phyloP scores from a whole-genome alignment of 2,329 filamentous ascomycete species.

The Exophiala aquamarina region DNA sequence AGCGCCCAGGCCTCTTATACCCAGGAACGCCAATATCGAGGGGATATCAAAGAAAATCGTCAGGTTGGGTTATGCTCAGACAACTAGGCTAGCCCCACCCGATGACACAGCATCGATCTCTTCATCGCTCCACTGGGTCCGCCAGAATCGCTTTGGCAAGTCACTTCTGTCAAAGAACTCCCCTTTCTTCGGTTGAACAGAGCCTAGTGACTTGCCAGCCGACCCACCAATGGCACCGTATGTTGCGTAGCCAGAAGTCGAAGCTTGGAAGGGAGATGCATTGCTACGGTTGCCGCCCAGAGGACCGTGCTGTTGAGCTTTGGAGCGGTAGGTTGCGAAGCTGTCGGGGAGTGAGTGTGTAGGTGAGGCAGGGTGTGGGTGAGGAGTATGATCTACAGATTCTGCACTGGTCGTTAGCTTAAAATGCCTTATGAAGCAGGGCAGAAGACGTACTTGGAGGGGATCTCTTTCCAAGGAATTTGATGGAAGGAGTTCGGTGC shows the following conservation, averaged over 20 bases:
- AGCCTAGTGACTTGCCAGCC: conserved; percentile 69
- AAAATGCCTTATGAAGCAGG: background rate
- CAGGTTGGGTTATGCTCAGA: conserved; percentile 34
- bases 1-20: too few relatives aligned
- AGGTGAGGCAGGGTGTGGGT: conserved; percentile 61
- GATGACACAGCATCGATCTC: conserved; percentile 98
- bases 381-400: conserved; percentile 54
- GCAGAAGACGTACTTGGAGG: conserved; percentile 41
- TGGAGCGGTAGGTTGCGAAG: conserved; percentile 59
- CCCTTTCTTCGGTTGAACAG: conserved; percentile 69
- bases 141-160: conserved; percentile 79
- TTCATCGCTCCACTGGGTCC: conserved; percentile 68
- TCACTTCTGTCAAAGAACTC: conserved; percentile 86
- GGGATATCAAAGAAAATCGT: too few relatives aligned
- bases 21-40: too few relatives aligned
- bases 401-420: conserved; percentile 31
- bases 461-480: conserved; percentile 50
- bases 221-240: conserved; percentile 55
- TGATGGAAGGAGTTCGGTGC: conserved; percentile 48
- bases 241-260: conserved; percentile 26
- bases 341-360: conserved; percentile 59
- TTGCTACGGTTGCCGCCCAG: conserved; percentile 40
- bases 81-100: conserved; percentile 72
- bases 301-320: conserved; percentile 66
- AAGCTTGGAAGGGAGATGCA: conserved; percentile 26